Conservation (phyloP, 1,139 yeast genomes). For the Suzukiozyma palmioleophila region DNA sequence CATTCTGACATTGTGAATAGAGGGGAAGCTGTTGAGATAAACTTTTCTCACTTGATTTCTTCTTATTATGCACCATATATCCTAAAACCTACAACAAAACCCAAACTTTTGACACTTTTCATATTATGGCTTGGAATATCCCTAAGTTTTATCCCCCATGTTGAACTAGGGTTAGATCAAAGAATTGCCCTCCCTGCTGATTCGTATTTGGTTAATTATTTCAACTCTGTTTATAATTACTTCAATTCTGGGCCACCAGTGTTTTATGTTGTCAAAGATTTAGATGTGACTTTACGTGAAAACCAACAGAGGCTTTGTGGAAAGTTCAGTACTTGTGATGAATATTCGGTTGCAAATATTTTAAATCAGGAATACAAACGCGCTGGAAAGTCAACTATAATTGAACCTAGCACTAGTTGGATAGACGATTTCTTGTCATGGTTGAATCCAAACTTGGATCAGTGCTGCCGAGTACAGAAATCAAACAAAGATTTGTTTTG, state of each 20-base stretch:
- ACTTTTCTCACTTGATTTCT: slow-evolving; percentile 22
- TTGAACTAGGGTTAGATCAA: slow-evolving; percentile 83
- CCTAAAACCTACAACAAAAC: slow-evolving; percentile 42
- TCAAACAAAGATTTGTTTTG: slow-evolving; percentile 46
- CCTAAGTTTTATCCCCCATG: slow-evolving; percentile 60
- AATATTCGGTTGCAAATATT: slow-evolving; percentile 75
- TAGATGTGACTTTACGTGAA: slow-evolving; percentile 55
- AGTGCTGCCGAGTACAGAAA: slow-evolving; percentile 74
- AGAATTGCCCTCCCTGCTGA: slow-evolving; percentile 79
- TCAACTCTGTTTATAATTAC: slow-evolving; percentile 67
- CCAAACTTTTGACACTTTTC: slow-evolving; percentile 51
- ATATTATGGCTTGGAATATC: slow-evolving; percentile 63
- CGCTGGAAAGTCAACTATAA: slow-evolving; percentile 56
- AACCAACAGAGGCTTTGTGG: slow-evolving; percentile 82
- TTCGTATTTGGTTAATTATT: slow-evolving; percentile 77
- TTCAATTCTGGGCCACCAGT: slow-evolving; percentile 90
- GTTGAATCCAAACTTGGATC: slow-evolving; percentile 81
- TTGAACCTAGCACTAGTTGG: slow-evolving; percentile 89
- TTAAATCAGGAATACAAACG: slow-evolving; percentile 82
- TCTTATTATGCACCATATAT: slow-evolving; percentile 48
- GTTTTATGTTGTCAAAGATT: slow-evolving; percentile 68
- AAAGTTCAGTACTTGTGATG: slow-evolving; percentile 76
- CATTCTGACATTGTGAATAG: slow-evolving; percentile 11
- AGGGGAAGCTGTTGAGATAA: slow-evolving; percentile 15
- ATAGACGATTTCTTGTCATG: slow-evolving; percentile 84